Percentiles rank a stretch among this genome's conserved stretches.
Conservation (phyloP, 1,139 yeast species). For the Protomyces macrosporus region DNA sequence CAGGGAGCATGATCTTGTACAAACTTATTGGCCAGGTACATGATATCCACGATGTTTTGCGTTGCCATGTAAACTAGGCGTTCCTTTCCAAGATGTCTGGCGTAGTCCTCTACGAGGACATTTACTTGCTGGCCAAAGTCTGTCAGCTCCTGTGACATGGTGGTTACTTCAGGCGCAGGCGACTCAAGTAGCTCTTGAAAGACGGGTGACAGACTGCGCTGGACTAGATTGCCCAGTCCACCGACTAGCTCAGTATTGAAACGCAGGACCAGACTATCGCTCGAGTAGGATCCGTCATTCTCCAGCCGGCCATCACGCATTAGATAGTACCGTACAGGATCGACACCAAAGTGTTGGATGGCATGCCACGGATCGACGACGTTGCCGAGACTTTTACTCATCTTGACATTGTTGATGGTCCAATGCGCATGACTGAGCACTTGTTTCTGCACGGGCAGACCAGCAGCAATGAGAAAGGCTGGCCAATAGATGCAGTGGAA, state of each 20-base stretch:
- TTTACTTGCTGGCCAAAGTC: background rate
- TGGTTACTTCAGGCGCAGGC: background rate
- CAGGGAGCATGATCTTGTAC: conserved; percentile 44
- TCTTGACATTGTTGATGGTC: conserved; percentile 81
- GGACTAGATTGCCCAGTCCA: conserved; percentile 16
- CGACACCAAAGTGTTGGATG: conserved; percentile 39
- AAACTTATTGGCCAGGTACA: conserved; percentile 59
- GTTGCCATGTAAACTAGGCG: conserved; percentile 10
- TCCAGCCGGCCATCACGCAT: conserved; percentile 28
- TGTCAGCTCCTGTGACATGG: conserved; percentile 10
- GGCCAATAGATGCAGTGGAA: conserved; percentile 97
- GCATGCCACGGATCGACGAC: conserved; percentile 86
- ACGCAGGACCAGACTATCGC: conserved; percentile 4
- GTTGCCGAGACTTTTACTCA: conserved; percentile 90
- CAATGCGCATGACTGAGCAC: conserved; percentile 92
- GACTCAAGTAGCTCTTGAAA: background rate
- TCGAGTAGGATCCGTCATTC: conserved; percentile 24
- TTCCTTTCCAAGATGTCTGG: background rate
- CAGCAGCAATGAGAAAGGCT: conserved; percentile 79
- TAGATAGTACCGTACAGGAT: conserved; percentile 28
- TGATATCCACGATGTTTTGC: conserved; percentile 53
- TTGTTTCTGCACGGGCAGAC: conserved; percentile 60
- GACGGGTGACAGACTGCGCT: background rate
- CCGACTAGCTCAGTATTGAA: conserved; percentile 23
- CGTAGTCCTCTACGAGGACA: background rate